Percentiles rank a stretch among this genome's conserved stretches.
Conservation (phyloP, 164 flowering plant genomes). For the Cinnamomum chago region DNA sequence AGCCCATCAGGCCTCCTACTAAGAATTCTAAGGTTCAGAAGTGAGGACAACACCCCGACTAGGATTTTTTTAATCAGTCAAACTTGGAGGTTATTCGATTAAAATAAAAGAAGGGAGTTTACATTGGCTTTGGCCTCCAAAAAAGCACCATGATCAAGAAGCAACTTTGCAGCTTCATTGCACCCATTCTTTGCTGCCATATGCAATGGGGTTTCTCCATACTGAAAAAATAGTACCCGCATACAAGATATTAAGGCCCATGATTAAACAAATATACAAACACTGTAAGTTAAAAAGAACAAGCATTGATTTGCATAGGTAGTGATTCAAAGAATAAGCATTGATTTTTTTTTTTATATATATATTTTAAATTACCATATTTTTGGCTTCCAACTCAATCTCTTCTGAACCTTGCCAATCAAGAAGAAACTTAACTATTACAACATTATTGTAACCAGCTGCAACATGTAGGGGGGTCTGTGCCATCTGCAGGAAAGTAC, state of each 20-base stretch:
- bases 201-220: slow-evolving; percentile 97
- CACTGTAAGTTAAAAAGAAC: background rate
- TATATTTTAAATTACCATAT: slow-evolving; percentile 50
- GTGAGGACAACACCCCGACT: background rate
- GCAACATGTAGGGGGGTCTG: slow-evolving; percentile 95
- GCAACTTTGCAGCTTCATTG: slow-evolving; percentile 66
- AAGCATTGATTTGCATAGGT: background rate
- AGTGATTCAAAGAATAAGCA: background rate
- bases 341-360: background rate
- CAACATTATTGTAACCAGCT: slow-evolving; percentile 70
- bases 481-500: slow-evolving; percentile 56
- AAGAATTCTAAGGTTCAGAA: background rate
- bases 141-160: slow-evolving; percentile 77
- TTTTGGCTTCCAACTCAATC: slow-evolving; percentile 85
- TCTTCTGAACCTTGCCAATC: slow-evolving; percentile 60
- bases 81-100: background rate
- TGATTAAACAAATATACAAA: slow-evolving; percentile 6
- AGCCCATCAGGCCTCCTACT: background rate
- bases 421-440: slow-evolving; percentile 67
- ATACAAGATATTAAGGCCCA: slow-evolving; percentile 4
- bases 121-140: slow-evolving; percentile 95
- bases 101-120: slow-evolving; percentile 6
- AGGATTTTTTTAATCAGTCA: background rate
- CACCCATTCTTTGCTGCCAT: slow-evolving; percentile 99
- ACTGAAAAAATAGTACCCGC: slow-evolving; percentile 39